Evolutionary conservation across 2,329 filamentous ascomycete genomes (phyloP).

Genomic region (Phoma herbarum): DNA sequence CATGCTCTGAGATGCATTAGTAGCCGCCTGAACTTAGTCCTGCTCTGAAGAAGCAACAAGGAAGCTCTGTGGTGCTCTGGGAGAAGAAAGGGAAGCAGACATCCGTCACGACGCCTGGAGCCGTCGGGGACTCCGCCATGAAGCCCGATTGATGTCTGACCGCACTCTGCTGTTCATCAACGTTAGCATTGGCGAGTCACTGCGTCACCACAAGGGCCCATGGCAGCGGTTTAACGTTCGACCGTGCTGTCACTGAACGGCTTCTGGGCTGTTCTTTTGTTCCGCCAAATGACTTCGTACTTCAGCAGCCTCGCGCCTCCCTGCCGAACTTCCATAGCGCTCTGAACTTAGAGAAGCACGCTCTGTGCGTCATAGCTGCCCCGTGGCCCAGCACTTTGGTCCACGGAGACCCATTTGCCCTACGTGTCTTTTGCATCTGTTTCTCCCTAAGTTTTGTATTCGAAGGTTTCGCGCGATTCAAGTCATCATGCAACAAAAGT

Average conservation of each 20-base stretch:
- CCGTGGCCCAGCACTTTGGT: background rate
- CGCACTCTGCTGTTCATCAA: background rate
- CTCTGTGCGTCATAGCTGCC: conserved; percentile 15
- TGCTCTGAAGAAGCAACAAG: background rate
- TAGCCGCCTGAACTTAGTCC: background rate
- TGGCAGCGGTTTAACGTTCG: background rate
- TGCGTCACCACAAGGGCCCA: conserved; percentile 9
- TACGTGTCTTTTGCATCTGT: background rate
- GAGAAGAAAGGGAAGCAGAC: background rate
- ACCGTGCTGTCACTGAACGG: conserved; percentile 14
- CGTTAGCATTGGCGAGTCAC: conserved; percentile 4
- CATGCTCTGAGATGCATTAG: conserved; percentile 12
- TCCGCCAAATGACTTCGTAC: conserved; percentile 5
- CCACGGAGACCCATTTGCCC: background rate
- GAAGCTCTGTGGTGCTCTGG: background rate
- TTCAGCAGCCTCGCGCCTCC: conserved; percentile 6
- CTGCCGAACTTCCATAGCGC: background rate
- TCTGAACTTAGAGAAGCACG: background rate
- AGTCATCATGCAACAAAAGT: conserved; percentile 16
- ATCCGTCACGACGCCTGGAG: background rate
- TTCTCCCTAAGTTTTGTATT: background rate
- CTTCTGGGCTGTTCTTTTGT: conserved; percentile 21
- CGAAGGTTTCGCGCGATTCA: background rate
- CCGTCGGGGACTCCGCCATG: conserved; percentile 10
- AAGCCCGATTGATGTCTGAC: background rate